Base-by-base conservation (phyloP, 2,329 filamentous ascomycete genomes). In the Emergomyces pasteurianus region DNA sequence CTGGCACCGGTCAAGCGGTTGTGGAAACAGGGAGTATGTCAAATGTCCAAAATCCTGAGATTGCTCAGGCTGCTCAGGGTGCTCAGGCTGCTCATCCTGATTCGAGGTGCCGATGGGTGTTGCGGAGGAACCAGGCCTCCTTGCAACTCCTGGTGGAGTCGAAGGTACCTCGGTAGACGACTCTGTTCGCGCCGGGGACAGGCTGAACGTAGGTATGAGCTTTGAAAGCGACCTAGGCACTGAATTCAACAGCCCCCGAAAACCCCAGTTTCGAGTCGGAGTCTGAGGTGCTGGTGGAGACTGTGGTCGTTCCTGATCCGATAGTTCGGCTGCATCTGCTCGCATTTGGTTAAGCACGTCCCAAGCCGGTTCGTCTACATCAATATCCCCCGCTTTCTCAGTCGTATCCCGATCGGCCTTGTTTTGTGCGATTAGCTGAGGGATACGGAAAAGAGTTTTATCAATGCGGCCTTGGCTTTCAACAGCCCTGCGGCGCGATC, bases 371-470 rank as follows among this genome's bases (percentile, higher is more conserved):
- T 52, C 31, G 34, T 59, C 56, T 5, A 34, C 28, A 6, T 46
- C 49, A 16, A 50, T n/a, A 18, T 54, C 18, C 14, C 47, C 50
- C n/a, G 38, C 36, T 7, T 61, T 55, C 10, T 36, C 38, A 23
- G 36, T 34, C 10, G 28, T 21, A 52, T 61, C 31, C 31, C 23
- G 54, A 58, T 72, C 68, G 18, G 68, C 64, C 43, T 70, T 67
- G 28, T 66, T 67, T 61, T 73, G 69, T 21, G 67, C 67, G n/a
- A 74, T 61, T 8, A 71, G 63, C 46, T 72, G 61, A 18, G 72
- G 68, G 36, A 73, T 61, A 18, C 70, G 71, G 50, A 70, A 73
- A 12, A 74, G 61, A 4, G 73, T 73, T n/a, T 64, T 67, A 23
- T 72, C 65, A 34, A 74, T 70, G 5, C 68, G 67, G 14, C 72